Percentiles rank a stretch among this genome's conserved stretches.
Evolutionary conservation across 805 yeast species (phyloP).

Genomic region (Yamadazyma olivae): DNA sequence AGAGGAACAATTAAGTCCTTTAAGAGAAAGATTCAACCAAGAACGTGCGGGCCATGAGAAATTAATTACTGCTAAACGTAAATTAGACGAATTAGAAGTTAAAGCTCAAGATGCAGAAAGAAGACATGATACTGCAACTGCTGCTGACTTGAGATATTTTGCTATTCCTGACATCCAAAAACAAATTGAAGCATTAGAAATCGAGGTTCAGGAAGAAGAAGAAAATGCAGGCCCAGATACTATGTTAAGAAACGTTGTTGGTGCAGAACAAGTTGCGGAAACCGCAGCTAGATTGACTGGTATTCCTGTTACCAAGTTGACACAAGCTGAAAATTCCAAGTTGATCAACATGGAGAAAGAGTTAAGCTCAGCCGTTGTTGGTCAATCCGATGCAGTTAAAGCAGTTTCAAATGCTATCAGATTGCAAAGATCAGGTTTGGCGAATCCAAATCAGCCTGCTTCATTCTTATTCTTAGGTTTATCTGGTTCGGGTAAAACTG

Average conservation of each 20-base stretch:
- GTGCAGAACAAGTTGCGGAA: constrained; percentile 89
- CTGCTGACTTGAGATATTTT: constrained; percentile 94
- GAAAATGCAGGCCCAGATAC: constrained; percentile 55
- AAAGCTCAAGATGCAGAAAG: constrained; percentile 97
- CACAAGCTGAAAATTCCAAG: constrained; percentile 93
- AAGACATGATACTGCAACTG: constrained; percentile 89
- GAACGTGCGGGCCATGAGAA: constrained; percentile 92
- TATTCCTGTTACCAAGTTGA: constrained; percentile 90
- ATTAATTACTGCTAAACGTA: constrained; percentile 83
- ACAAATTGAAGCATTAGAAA: constrained; percentile 73
- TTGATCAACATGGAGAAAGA: constrained; percentile 92
- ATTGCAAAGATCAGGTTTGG: constrained; percentile 87
- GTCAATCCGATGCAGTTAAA: constrained; percentile 92
- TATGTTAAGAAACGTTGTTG: constrained; percentile 86
- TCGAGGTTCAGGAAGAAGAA: constrained; percentile 74
- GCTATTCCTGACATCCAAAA: constrained; percentile 91
- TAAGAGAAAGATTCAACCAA: constrained; percentile 78
- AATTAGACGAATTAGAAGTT: constrained; percentile 85
- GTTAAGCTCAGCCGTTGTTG: constrained; percentile 80
- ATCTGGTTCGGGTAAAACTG: constrained; percentile 98
- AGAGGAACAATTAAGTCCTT: constrained; percentile 81
- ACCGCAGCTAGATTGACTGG: constrained; percentile 97
- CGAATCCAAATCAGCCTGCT: constrained; percentile 96
- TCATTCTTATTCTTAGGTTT: constrained; percentile 92
- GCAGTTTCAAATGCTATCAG: constrained; percentile 96